Conservation (phyloP, 345 rosid genomes). For the Lepidium sativum region DNA sequence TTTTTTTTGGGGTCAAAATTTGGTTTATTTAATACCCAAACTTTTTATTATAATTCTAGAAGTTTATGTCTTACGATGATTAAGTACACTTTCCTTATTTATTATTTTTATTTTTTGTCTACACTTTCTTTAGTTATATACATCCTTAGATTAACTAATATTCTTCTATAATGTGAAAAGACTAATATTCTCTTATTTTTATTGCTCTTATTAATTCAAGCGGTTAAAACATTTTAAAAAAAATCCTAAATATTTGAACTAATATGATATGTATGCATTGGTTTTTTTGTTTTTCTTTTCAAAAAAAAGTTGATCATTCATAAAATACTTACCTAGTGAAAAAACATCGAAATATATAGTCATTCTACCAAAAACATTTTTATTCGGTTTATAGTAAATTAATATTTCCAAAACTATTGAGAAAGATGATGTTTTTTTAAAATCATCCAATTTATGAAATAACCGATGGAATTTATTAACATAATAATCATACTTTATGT, state of each 20-base stretch:
- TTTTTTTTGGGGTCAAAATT: no score
- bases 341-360: no score
- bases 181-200: background rate
- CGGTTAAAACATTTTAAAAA: background rate
- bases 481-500: background rate
- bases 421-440: background rate
- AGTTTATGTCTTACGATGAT: slow-evolving; percentile 11
- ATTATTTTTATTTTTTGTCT: background rate
- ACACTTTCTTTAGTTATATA: background rate
- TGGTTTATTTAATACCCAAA: background rate
- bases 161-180: no score
- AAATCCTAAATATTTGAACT: background rate
- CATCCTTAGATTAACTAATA: background rate
- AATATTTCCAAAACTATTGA: background rate
- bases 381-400: no score
- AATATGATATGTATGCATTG: background rate
- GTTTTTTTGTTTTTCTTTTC: no score
- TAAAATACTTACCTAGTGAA: no score
- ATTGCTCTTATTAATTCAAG: background rate
- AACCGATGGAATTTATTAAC: background rate
- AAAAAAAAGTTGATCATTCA: no score
- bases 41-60: background rate
- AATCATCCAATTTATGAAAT: background rate
- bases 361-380: no score
- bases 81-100: slow-evolving; percentile 11